A percentile compares a stretch with the other conserved stretches of the same genome.
phyloP scores from a whole-genome alignment of 495 filamentous ascomycete genomes.

The Hyaloscypha hepaticicola region DNA sequence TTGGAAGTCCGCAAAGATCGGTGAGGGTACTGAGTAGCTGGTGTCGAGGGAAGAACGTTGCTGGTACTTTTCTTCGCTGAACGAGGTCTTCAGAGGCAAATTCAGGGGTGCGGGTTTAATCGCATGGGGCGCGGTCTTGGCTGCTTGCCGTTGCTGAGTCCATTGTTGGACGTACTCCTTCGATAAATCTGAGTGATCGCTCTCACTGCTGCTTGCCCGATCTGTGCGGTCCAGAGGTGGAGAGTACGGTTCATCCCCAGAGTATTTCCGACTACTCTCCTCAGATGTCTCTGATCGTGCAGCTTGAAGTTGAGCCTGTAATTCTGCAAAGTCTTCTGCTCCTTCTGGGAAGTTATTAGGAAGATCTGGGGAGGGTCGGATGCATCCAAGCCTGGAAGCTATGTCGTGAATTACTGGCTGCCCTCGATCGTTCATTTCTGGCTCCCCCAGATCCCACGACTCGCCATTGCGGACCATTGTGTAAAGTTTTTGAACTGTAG shows the following conservation, averaged over 20 bases:
- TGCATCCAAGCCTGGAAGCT: conserved; percentile 55
- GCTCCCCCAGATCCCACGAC: conserved; percentile 54
- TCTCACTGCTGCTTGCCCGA: conserved; percentile 51
- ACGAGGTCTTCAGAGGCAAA: conserved; percentile 2
- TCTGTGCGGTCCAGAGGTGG: conserved; percentile 39
- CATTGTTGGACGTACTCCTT: conserved; percentile 42
- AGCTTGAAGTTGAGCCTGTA: conserved; percentile 37
- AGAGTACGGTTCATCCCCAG: conserved; percentile 25
- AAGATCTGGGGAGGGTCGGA: conserved; percentile 55
- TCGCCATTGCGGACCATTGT: conserved; percentile 55
- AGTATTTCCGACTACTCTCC: conserved; percentile 30
- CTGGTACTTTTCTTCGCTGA: conserved; percentile 13
- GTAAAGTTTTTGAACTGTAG: conserved; percentile 58
- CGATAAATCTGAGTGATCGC: conserved; percentile 52
- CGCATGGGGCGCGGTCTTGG: neutral
- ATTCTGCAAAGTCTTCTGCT: conserved; percentile 48
- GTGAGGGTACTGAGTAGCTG: conserved; percentile 23
- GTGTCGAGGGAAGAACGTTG: conserved; percentile 24
- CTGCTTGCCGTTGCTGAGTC: conserved; percentile 15
- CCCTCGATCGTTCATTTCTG: conserved; percentile 54
- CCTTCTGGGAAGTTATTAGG: conserved; percentile 55
- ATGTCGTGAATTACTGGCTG: conserved; percentile 58
- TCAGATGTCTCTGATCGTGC: conserved; percentile 40
- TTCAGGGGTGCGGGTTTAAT: conserved; percentile 15
- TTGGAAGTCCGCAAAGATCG: conserved; percentile 26